Evolutionary conservation across 1,284 basidiomycete species (phyloP).

Genomic region (Cryptococcus amylolentus): DNA sequence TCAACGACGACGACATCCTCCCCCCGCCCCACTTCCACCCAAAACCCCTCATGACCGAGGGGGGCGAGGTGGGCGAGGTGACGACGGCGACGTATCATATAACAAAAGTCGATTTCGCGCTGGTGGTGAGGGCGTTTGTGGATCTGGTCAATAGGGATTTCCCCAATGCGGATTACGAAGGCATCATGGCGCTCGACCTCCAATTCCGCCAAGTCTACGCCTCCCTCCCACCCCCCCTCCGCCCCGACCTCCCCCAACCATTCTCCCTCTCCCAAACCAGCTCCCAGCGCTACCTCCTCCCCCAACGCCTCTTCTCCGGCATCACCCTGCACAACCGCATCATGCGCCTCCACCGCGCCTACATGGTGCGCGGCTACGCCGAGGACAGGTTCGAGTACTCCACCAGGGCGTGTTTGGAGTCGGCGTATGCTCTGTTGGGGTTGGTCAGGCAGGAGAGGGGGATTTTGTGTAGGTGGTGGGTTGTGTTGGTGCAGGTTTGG

Average conservation of each 20-base stretch:
- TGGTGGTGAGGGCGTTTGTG: conserved; percentile 17
- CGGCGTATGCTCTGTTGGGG: conserved; percentile 16
- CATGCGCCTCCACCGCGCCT: conserved; percentile 19
- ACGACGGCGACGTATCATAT: conserved; percentile 16
- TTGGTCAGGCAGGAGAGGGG: conserved; percentile 14
- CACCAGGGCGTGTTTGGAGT: conserved; percentile 14
- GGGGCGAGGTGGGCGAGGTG: not conserved
- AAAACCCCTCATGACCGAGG: not conserved
- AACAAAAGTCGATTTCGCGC: conserved; percentile 16
- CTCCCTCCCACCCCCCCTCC: conserved; percentile 5
- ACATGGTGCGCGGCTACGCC: conserved; percentile 17
- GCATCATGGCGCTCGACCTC: conserved; percentile 14
- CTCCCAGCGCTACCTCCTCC: conserved; percentile 12
- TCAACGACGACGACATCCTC: conserved; percentile 19
- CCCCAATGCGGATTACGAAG: conserved; percentile 15
- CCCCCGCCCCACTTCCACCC: not conserved
- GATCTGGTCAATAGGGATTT: conserved; percentile 17
- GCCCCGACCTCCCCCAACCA: conserved; percentile 17
- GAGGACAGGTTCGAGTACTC: conserved; percentile 13
- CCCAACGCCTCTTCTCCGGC: conserved; percentile 20
- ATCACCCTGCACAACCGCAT: conserved; percentile 18
- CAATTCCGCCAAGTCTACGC: conserved; percentile 16
- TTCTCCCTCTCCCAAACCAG: conserved; percentile 14
- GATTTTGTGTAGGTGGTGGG: conserved; percentile 20
- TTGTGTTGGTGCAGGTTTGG: conserved; percentile 22